Percentiles rank a stretch among this genome's conserved stretches.
phyloP scores from a whole-genome alignment of 768 basidiomycete genomes.

The Coprinopsis cinerea region DNA sequence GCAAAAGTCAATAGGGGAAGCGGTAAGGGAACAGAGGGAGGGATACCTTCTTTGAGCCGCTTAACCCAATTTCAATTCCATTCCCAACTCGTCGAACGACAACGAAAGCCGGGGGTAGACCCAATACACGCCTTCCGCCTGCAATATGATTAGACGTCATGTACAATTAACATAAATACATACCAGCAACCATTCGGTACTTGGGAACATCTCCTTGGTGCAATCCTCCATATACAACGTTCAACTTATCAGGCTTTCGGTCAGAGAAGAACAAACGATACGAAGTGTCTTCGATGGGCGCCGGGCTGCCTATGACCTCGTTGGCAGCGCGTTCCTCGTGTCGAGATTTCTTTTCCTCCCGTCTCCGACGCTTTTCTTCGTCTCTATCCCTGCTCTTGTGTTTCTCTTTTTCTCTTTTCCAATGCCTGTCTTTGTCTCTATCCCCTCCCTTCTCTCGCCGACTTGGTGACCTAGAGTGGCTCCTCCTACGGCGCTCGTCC shows the following conservation, averaged over 20 bases:
- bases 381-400: slow-evolving; percentile 16
- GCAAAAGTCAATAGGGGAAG: not conserved
- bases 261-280: slow-evolving; percentile 54
- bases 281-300: slow-evolving; percentile 14
- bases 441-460: slow-evolving; percentile 15
- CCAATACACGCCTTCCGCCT: slow-evolving; percentile 62
- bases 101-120: slow-evolving; percentile 46
- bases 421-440: slow-evolving; percentile 18
- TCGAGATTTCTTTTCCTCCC: slow-evolving; percentile 24
- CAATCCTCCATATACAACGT: slow-evolving; percentile 61
- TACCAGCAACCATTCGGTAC: slow-evolving; percentile 56
- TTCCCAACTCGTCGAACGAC: slow-evolving; percentile 40
- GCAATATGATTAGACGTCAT: slow-evolving; percentile 43
- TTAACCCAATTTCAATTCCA: slow-evolving; percentile 53
- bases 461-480: slow-evolving; percentile 4
- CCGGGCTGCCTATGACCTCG: not conserved
- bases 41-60: slow-evolving; percentile 35
- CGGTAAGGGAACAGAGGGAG: not conserved
- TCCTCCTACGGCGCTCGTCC: slow-evolving; percentile 16
- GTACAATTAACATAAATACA: slow-evolving; percentile 20
- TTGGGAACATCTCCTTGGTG: slow-evolving; percentile 61
- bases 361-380: slow-evolving; percentile 22
- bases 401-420: slow-evolving; percentile 24
- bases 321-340: slow-evolving; percentile 9
- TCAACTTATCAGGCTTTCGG: slow-evolving; percentile 58